These are phyloP conservation scores for Gossypium rotundifolium DNA, from an alignment of 345 rosid genomes.

Conservation along the genomic window DNA sequence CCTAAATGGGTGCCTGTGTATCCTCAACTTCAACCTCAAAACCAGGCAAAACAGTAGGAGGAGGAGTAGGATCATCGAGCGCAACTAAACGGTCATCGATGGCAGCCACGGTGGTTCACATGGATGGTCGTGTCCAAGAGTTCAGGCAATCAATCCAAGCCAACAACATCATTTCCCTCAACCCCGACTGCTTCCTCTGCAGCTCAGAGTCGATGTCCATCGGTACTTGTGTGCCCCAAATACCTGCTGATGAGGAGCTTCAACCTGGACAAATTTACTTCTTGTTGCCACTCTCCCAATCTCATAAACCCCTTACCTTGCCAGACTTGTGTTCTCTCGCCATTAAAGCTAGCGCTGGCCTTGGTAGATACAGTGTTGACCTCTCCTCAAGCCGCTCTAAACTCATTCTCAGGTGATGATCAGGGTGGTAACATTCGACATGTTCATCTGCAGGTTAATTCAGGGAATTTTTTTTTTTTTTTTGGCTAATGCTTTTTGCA, in stretches of 20 bases:
- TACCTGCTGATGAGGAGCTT: constrained; percentile 27
- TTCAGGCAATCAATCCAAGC: constrained; percentile 19
- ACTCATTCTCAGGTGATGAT: constrained; percentile 18
- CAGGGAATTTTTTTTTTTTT: neutral
- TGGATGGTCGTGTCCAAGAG: constrained; percentile 25
- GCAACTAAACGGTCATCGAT: constrained; percentile 1
- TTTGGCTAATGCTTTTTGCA: too few relatives aligned
- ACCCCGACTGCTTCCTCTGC: constrained; percentile 30
- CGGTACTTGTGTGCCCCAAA: constrained; percentile 17
- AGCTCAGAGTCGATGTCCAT: constrained; percentile 30
- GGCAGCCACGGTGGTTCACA: constrained; percentile 17
- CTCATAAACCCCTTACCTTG: constrained; percentile 18
- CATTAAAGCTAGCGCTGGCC: constrained; percentile 27
- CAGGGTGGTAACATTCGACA: neutral
- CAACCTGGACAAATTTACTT: constrained; percentile 35
- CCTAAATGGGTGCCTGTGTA: constrained; percentile 24
- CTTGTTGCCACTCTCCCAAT: constrained; percentile 24
- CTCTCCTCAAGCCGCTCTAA: neutral
- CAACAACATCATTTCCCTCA: constrained; percentile 15
- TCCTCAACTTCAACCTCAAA: constrained; percentile 17
- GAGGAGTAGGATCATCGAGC: neutral
- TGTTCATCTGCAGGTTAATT: neutral
- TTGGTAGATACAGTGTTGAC: constrained; percentile 7
- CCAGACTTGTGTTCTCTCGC: constrained; percentile 33
- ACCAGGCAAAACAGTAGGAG: neutral